Percentiles rank a stretch among this genome's conserved stretches.
Conservation (phyloP, 106 monocot species). For the Xerophyta viscosa region DNA sequence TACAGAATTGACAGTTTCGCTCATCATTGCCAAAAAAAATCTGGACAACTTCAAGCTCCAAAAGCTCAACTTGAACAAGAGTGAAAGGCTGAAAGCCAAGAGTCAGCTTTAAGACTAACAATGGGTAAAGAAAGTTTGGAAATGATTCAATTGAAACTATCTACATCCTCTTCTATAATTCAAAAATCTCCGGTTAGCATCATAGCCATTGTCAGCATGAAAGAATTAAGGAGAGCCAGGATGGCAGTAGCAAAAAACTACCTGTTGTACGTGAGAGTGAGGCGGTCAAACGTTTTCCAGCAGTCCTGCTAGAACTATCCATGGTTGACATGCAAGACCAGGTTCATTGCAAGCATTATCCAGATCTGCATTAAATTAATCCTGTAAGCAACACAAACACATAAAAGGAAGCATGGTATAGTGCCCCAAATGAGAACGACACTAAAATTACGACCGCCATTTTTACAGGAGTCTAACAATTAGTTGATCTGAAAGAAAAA, state of each 20-base stretch:
- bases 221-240: background rate
- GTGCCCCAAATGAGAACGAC: background rate
- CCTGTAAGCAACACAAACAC: slow-evolving; percentile 24
- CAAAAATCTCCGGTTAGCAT: too few relatives aligned
- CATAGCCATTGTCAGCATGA: too few relatives aligned
- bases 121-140: too few relatives aligned
- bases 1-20: too few relatives aligned
- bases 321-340: slow-evolving; percentile 99
- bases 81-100: too few relatives aligned
- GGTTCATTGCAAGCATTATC: slow-evolving; percentile 96
- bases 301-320: slow-evolving; percentile 98
- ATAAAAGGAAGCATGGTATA: background rate
- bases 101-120: too few relatives aligned
- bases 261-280: slow-evolving; percentile 89
- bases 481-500: background rate
- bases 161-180: too few relatives aligned
- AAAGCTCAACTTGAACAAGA: too few relatives aligned
- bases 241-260: slow-evolving; percentile 3
- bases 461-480: background rate
- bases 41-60: too few relatives aligned
- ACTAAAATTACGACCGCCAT: too few relatives aligned
- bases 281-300: slow-evolving; percentile 96
- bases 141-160: too few relatives aligned
- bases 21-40: too few relatives aligned
- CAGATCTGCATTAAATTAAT: slow-evolving; percentile 70